Evolutionary conservation across 176 grass and related monocot species (phyloP).

Genomic region (Lolium rigidum): DNA sequence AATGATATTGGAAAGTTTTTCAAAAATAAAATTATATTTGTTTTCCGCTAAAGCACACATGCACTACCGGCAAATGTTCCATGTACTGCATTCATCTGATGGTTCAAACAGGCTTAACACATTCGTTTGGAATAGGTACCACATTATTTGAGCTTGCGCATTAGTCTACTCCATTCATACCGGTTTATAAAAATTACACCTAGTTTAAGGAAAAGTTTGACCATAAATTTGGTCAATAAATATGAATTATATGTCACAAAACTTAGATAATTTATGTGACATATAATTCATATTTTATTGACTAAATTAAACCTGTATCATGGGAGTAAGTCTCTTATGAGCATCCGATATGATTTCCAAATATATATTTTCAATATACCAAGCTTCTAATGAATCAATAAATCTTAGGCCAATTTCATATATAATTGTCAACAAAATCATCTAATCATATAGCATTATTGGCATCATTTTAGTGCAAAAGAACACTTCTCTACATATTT

Average conservation of each 20-base stretch:
- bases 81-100: background rate
- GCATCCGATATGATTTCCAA: background rate
- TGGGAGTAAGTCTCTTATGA: background rate
- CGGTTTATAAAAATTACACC: too few relatives aligned
- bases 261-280: too few relatives aligned
- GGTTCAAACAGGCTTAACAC: background rate
- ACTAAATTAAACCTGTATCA: too few relatives aligned
- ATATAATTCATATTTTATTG: too few relatives aligned
- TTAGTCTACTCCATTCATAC: background rate
- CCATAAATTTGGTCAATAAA: too few relatives aligned
- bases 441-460: background rate
- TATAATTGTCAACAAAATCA: background rate
- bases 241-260: too few relatives aligned
- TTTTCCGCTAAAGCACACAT: background rate
- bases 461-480: background rate
- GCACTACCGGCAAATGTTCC: background rate
- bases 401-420: background rate
- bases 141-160: background rate
- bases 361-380: background rate
- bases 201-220: too few relatives aligned
- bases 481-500: background rate
- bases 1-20: background rate
- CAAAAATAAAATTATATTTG: background rate
- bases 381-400: too few relatives aligned
- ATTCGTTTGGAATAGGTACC: background rate